Base-by-base conservation (phyloP, 495 filamentous ascomycete genomes). In the Parachaetomium inaequale region DNA sequence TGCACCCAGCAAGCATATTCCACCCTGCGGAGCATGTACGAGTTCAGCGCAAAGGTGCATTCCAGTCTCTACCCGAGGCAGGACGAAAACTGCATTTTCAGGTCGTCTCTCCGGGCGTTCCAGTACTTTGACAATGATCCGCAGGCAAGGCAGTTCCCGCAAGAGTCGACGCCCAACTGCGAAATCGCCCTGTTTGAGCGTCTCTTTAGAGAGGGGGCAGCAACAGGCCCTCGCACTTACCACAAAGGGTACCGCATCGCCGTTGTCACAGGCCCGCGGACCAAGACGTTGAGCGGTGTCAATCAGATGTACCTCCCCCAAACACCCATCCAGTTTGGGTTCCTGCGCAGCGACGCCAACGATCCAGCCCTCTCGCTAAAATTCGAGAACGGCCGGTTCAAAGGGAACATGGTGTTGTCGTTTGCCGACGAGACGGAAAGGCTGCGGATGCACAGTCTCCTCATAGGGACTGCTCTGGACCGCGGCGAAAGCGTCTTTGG, bases 201-300 rank as follows among this genome's bases (percentile, higher is more conserved):
- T 50, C 75, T 80, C 0, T 72, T 80, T 15, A 83, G 80, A 23
- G 77, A 87, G 58, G 83, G 76, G 11, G 88, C 88, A 55, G 87
- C 87, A 12, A 86, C 83, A 7, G 88, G 89, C 0, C 81, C 80
- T 25, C 82, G 89, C 42, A 83, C 74, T 51, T 80, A 86, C 59
- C 91, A 94, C 67, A 81, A 82, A 38, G 92, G 92, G 1, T 92
- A 88, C 74, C 84, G 92, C 14, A 72, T 96, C 54, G 80, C 84
- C 8, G 81, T 93, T 4, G 78, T 90, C 17, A 95, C 92, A 0
- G 88, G 84, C 32, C 84, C 91, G 4, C 87, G 83, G 61, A 86
- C 84, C 52, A 91, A 92, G 67, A 87, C 85, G 1, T 74, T 95
- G 15, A 89, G 87, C 68, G 87, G 84, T 50, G 78, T 93, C 43